Evolutionary conservation across 352 stramenopile species (phyloP).

Genomic region (Pythium oligandrum): DNA sequence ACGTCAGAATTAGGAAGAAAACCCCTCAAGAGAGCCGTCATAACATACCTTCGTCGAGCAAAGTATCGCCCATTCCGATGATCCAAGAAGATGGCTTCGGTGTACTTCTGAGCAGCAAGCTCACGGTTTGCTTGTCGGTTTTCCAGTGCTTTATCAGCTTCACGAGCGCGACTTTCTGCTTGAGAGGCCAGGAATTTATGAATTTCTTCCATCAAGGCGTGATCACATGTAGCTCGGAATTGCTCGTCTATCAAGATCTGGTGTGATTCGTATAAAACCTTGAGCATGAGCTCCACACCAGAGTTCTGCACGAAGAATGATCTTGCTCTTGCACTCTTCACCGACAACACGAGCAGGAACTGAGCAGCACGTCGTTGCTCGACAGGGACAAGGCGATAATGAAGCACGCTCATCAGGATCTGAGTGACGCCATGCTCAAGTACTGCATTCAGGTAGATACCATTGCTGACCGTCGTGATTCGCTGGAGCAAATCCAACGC

Average conservation of each 20-base stretch:
- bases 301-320: conserved; percentile 20
- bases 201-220: conserved; percentile 11
- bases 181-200: conserved; percentile 12
- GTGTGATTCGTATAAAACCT: conserved; percentile 15
- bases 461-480: conserved; percentile 9
- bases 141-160: conserved; percentile 11
- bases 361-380: conserved; percentile 20
- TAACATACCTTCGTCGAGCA: conserved; percentile 18
- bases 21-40: too few species aligned
- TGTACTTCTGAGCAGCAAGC: conserved; percentile 15
- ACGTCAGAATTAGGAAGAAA: too few species aligned
- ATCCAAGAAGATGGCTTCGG: conserved; percentile 20
- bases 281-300: conserved; percentile 17
- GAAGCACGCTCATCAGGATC: conserved; percentile 17
- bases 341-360: conserved; percentile 14
- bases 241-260: conserved; percentile 12
- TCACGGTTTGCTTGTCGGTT: conserved; percentile 4
- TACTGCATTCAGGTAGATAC: conserved; percentile 16
- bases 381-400: conserved; percentile 11
- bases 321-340: conserved; percentile 7
- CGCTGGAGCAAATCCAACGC: conserved; percentile 19
- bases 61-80: conserved; percentile 15
- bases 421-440: conserved; percentile 17
- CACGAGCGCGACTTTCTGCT: conserved; percentile 7
- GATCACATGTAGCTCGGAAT: conserved; percentile 8